These are phyloP conservation scores for Alternaria dauci DNA, from an alignment of 2,329 filamentous ascomycete genomes.

Conservation along the genomic window DNA sequence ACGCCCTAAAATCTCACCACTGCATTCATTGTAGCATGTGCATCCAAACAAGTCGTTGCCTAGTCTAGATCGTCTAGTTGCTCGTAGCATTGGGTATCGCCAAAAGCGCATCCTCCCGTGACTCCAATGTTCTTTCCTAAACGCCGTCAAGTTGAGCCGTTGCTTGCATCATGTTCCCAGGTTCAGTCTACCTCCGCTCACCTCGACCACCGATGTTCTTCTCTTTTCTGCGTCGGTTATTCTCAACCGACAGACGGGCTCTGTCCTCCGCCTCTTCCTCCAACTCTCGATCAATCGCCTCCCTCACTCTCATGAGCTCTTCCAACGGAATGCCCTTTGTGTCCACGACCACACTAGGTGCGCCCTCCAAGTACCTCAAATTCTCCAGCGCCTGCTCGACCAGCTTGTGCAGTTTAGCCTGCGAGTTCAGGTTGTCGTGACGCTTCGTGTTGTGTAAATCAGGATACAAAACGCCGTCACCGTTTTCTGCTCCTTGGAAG, in stretches of 20 bases:
- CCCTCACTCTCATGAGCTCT: conserved; percentile 61
- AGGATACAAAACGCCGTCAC: conserved; percentile 76
- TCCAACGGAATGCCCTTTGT: conserved; percentile 82
- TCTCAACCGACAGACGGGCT: conserved; percentile 65
- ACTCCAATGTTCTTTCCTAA: conserved; percentile 1
- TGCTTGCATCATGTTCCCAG: neutral
- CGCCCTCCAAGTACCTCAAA: conserved; percentile 81
- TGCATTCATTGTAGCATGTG: neutral
- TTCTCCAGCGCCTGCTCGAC: conserved; percentile 84
- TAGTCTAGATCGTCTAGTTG: neutral
- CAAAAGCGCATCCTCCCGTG: neutral
- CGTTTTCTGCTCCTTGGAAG: conserved; percentile 80
- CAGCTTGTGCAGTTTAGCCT: conserved; percentile 77
- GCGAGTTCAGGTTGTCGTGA: conserved; percentile 79
- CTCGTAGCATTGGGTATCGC: conserved; percentile 1
- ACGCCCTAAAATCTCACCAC: neutral
- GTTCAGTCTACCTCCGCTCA: conserved; percentile 44
- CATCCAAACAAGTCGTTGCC: neutral
- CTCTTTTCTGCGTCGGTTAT: conserved; percentile 52
- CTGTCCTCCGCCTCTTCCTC: conserved; percentile 70
- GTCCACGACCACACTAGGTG: conserved; percentile 79
- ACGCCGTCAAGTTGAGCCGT: neutral
- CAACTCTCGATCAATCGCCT: conserved; percentile 73
- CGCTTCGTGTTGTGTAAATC: conserved; percentile 79
- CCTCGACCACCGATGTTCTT: conserved; percentile 56